Percentiles rank a stretch among this genome's conserved stretches.
phyloP scores from a whole-genome alignment of 371 early-diverging fungal species.

The Coemansia sp. region DNA sequence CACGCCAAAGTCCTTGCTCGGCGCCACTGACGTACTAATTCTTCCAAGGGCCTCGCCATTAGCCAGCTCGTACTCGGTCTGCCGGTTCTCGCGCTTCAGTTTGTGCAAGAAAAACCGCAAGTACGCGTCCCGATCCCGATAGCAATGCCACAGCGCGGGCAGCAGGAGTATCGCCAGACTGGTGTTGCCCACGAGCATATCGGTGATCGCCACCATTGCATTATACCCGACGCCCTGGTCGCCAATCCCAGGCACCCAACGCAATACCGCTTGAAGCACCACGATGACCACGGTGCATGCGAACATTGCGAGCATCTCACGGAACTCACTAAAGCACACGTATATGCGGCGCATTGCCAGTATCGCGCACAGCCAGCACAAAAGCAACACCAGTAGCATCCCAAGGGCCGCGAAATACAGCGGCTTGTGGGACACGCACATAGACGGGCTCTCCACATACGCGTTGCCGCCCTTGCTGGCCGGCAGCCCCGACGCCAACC shows the following conservation, averaged over 20 bases:
- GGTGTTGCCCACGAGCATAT: slow-evolving; percentile 25
- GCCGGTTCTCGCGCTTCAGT: slow-evolving; percentile 19
- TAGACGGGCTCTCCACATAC: slow-evolving; percentile 6
- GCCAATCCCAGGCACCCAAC: slow-evolving; percentile 35
- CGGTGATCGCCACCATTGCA: slow-evolving; percentile 25
- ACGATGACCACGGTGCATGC: slow-evolving; percentile 11
- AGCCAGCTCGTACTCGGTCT: slow-evolving; percentile 38
- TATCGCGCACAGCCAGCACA: slow-evolving; percentile 22
- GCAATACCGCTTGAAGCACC: slow-evolving; percentile 29
- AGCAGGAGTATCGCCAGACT: slow-evolving; percentile 16
- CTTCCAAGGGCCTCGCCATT: slow-evolving; percentile 26
- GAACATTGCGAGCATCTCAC: slow-evolving; percentile 27
- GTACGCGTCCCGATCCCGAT: slow-evolving; percentile 22
- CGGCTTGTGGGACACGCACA: slow-evolving; percentile 29
- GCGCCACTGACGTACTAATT: slow-evolving; percentile 2
- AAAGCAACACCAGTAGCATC: slow-evolving; percentile 12
- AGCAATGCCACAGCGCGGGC: slow-evolving; percentile 25
- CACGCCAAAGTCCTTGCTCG: not conserved
- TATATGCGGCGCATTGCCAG: slow-evolving; percentile 18
- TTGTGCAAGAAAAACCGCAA: slow-evolving; percentile 21
- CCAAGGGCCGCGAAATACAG: slow-evolving; percentile 35
- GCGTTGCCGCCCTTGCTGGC: slow-evolving; percentile 11
- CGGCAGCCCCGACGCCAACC: slow-evolving; percentile 27
- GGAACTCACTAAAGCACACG: slow-evolving; percentile 39
- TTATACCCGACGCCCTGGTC: slow-evolving; percentile 31